Base-by-base conservation (phyloP, 1,284 basidiomycete genomes). In the Waitea zeae region DNA sequence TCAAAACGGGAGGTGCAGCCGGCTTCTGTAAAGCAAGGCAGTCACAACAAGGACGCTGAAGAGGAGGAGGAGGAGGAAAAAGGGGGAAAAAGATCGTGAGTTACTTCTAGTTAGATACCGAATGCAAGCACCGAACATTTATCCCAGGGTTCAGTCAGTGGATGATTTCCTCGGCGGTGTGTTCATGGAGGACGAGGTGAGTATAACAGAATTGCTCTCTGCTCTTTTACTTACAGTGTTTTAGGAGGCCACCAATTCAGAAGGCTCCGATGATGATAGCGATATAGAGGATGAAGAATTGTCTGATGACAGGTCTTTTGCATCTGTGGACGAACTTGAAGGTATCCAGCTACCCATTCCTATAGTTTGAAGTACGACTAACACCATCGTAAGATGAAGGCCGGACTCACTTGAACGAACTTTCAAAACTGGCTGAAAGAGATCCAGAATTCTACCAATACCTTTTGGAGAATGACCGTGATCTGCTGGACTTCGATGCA, bases 391-490 rank as follows among this genome's bases (percentile, higher is more conserved):
- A 13, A 70, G 82, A 78, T 37, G 67, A 86, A 49, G 83, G 78
- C 38, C 58, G 64, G 48, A 53, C 60, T 5, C 89, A 93, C 57
- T 58, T 83, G 31, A 53, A 73, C 31, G 81, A 96, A 37, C 70
- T 98, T n/a, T 79, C 84, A 33, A 80, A 86, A 48, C 68, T 98
- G 27, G 83, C 83, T 11, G 82, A 93, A 55, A 93, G 87, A 54
- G 95, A 98, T 52, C 93, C 93, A 13, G 93, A 96, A 48, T 98
- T 98, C 60, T 98, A 76, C 77, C 90, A 95, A 56, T 98, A 95
- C 51, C 65, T 98, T 5, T 80, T 95, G 59, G 88, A 97, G 57
- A 93, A 98, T 50, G 93, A 98, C 56, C 62, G 67, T 37, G 88
- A 90, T 36, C 60, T 98, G 20, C 65, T 98, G 4, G 64, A 86